phyloP scores from a whole-genome alignment of 345 rosid species.

The sweet orange (Citrus sinensis) region DVS_A1.0 CM039165.1:36141001-36141500 shows the following conservation, averaged over 20 bases:
- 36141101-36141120: conserved; percentile 19
- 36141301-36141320: conserved; percentile 12
- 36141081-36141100: conserved; percentile 17
- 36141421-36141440: conserved; percentile 18
- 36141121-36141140: conserved; percentile 14
- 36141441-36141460: conserved; percentile 21
- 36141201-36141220: conserved; percentile 60
- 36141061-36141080: conserved; percentile 16
- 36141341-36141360: conserved; percentile 31
- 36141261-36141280: conserved; percentile 24
- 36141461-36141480: conserved; percentile 14
- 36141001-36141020: conserved; percentile 41
- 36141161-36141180: conserved; percentile 38
- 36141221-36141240: conserved; percentile 26
- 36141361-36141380: conserved; percentile 35
- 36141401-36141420: conserved; percentile 14
- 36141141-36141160: conserved; percentile 16
- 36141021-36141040: conserved; percentile 23
- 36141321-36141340: conserved; percentile 18
- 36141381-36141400: conserved; percentile 28
- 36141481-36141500: conserved; percentile 11
- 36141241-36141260: conserved; percentile 25
- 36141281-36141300: conserved; percentile 24
- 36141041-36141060: conserved; percentile 18
- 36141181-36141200: conserved; percentile 43